A percentile compares a stretch with the other conserved stretches of the same genome.
These are phyloP conservation scores for Blastosporella zonata DNA, from an alignment of 1,284 basidiomycete species.

Conservation along the genomic window DNA sequence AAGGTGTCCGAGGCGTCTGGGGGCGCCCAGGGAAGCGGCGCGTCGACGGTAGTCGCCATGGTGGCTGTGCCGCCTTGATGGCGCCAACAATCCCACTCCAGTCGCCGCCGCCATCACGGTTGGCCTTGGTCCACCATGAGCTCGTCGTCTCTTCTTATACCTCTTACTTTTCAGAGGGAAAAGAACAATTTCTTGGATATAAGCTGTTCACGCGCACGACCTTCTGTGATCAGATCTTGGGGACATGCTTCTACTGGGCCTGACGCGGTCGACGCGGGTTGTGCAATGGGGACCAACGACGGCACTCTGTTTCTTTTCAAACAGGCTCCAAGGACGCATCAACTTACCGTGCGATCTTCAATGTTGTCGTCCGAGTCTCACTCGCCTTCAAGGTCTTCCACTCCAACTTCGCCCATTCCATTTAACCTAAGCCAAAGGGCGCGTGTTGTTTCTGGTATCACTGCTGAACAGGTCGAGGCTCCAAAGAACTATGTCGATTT, in stretches of 20 bases:
- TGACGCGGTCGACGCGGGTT: constrained; percentile 7
- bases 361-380: constrained; percentile 28
- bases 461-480: constrained; percentile 63
- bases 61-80: too few species aligned
- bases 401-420: constrained; percentile 31
- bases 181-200: constrained; percentile 5
- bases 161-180: constrained; percentile 11
- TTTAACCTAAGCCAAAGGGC: constrained; percentile 43
- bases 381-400: constrained; percentile 36
- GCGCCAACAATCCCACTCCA: too few species aligned
- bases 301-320: constrained; percentile 34
- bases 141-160: constrained; percentile 13
- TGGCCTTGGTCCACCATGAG: background rate
- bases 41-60: too few species aligned
- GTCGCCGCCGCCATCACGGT: too few species aligned
- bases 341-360: constrained; percentile 17
- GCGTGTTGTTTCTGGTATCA: constrained; percentile 65
- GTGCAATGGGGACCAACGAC: constrained; percentile 32
- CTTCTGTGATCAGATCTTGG: constrained; percentile 19
- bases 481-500: constrained; percentile 75
- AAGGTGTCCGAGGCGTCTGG: constrained; percentile 41
- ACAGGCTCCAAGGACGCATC: constrained; percentile 13
- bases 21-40: constrained; percentile 42
- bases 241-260: constrained; percentile 2
- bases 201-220: constrained; percentile 15